phyloP scores from a whole-genome alignment of 2,329 filamentous ascomycete genomes.

The Fusarium neocosmosporiellum region DNA sequence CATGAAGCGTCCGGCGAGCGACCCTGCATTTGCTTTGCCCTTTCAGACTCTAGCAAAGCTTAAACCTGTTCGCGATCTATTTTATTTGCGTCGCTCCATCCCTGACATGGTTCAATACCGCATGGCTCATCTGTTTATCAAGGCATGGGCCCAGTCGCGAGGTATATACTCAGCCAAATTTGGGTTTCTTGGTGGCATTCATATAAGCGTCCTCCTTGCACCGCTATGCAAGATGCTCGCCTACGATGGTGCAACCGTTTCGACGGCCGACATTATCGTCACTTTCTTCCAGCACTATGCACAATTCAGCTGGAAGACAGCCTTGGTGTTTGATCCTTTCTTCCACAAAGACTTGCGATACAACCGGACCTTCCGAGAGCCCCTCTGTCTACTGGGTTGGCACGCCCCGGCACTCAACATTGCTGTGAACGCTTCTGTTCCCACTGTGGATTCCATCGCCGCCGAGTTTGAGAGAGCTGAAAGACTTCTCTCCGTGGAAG shows the following conservation, averaged over 20 bases:
- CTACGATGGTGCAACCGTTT: constrained; percentile 49
- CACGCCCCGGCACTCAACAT: constrained; percentile 72
- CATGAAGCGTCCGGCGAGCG: constrained; percentile 59
- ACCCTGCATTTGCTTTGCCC: constrained; percentile 67
- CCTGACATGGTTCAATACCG: constrained; percentile 69
- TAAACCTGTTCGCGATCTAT: constrained; percentile 72
- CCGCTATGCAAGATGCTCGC: constrained; percentile 68
- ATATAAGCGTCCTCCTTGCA: constrained; percentile 71
- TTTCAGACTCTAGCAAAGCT: constrained; percentile 69
- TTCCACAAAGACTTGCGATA: constrained; percentile 66
- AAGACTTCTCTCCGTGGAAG: constrained; percentile 49
- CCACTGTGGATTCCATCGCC: constrained; percentile 63
- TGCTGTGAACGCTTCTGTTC: constrained; percentile 62
- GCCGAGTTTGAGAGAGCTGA: constrained; percentile 63
- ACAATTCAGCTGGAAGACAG: constrained; percentile 66
- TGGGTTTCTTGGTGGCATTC: constrained; percentile 73
- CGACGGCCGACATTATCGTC: constrained; percentile 62
- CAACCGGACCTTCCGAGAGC: constrained; percentile 66
- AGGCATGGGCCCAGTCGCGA: constrained; percentile 69
- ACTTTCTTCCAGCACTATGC: constrained; percentile 75
- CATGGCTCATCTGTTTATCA: constrained; percentile 68
- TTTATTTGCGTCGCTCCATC: constrained; percentile 69
- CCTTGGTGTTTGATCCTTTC: constrained; percentile 69
- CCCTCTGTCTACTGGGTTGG: constrained; percentile 72
- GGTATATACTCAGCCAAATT: constrained; percentile 75